A percentile compares a stretch with the other conserved stretches of the same genome.
Conservation (phyloP, 177 flowering plant genomes). For the Vitis hybrid region DNA sequence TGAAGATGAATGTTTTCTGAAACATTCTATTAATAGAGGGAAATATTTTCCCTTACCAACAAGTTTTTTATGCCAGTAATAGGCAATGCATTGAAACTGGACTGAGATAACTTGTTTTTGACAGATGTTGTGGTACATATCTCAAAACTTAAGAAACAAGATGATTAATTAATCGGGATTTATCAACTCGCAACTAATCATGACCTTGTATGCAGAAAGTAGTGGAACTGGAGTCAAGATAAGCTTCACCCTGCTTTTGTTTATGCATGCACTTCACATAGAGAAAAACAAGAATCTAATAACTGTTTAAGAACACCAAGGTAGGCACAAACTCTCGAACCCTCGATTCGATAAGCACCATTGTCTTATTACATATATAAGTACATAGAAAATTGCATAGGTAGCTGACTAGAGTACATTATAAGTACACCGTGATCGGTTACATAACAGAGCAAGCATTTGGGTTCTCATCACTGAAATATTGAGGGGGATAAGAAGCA, state of each 20-base stretch:
- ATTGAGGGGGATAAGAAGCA: conserved; percentile 55
- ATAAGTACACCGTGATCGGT: neutral
- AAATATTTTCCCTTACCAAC: too few relatives aligned
- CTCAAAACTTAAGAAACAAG: neutral
- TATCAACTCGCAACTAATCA: neutral
- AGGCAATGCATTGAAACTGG: too few relatives aligned
- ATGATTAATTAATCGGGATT: neutral
- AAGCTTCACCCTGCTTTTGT: neutral
- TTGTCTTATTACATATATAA: neutral
- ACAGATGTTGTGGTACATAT: too few relatives aligned
- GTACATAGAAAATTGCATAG: conserved; percentile 13
- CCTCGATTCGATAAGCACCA: neutral
- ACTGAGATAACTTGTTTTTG: too few relatives aligned
- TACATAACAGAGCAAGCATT: conserved; percentile 83
- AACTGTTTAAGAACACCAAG: neutral
- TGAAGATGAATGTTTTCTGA: too few relatives aligned
- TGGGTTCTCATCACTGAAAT: conserved; percentile 92
- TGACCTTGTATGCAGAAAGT: neutral
- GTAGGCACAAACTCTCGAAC: neutral
- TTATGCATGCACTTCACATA: neutral
- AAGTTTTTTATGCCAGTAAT: too few relatives aligned
- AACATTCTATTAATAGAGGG: too few relatives aligned
- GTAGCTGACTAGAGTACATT: neutral
- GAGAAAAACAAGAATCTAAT: neutral
- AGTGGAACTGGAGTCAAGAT: neutral